These are phyloP conservation scores for Ophiostoma fasciatum DNA, from an alignment of 2,329 filamentous ascomycete species.

Conservation along the genomic window DNA sequence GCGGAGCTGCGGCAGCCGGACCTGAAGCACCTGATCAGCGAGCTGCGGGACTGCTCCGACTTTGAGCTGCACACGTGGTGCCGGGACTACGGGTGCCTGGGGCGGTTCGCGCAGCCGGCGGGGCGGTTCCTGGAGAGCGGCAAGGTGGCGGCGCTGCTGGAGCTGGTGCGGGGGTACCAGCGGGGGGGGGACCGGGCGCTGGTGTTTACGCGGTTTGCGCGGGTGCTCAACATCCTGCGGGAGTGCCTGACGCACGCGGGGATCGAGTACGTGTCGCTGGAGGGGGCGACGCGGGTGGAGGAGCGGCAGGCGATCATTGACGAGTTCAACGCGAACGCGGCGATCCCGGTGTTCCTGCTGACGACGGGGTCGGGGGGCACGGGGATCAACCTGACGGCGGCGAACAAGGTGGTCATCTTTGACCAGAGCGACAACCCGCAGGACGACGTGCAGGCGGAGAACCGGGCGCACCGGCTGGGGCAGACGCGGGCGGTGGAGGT, in stretches of 20 bases:
- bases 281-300: conserved; percentile 68
- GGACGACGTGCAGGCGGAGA: conserved; percentile 96
- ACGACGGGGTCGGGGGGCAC: conserved; percentile 93
- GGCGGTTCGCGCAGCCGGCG: conserved; percentile 36
- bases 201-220: conserved; percentile 87
- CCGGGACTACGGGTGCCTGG: conserved; percentile 40
- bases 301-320: conserved; percentile 81
- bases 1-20: conserved; percentile 37
- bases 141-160: conserved; percentile 69
- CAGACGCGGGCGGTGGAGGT: conserved; percentile 87
- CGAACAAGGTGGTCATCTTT: conserved; percentile 96
- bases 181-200: conserved; percentile 73
- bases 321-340: conserved; percentile 59
- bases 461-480: conserved; percentile 86
- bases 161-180: conserved; percentile 59
- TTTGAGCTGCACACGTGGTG: conserved; percentile 54
- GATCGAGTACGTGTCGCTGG: conserved; percentile 71
- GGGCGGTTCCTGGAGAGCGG: conserved; percentile 49
- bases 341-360: conserved; percentile 81
- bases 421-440: conserved; percentile 97
- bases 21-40: conserved; percentile 36
- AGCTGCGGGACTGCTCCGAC: conserved; percentile 44
- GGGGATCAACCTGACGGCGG: conserved; percentile 86
- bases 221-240: conserved; percentile 79
- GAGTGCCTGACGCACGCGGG: conserved; percentile 59